Evolutionary conservation across 2,329 filamentous ascomycete species (phyloP).

Genomic region (Eutypa lata): DNA sequence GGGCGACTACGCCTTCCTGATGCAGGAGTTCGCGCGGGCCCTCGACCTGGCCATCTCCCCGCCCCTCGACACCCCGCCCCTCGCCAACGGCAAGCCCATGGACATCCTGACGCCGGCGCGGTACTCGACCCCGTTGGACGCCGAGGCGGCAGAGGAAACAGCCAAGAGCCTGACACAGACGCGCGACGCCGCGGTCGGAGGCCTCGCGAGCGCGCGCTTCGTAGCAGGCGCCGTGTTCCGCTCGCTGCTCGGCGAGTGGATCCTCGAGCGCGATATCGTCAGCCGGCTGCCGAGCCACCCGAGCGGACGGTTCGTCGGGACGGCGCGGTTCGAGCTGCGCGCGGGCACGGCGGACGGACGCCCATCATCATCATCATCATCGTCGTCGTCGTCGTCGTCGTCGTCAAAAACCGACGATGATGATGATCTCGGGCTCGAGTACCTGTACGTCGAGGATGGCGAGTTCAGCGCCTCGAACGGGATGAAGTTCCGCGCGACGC

Average conservation of each 20-base stretch:
- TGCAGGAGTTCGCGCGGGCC: constrained; percentile 65
- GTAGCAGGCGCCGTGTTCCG: constrained; percentile 67
- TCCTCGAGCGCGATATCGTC: constrained; percentile 53
- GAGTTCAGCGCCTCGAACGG: constrained; percentile 58
- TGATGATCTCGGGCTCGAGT: constrained; percentile 49
- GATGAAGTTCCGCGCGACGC: constrained; percentile 55
- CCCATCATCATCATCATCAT: constrained; percentile 16
- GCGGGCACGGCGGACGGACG: constrained; percentile 53
- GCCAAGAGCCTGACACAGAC: constrained; percentile 44
- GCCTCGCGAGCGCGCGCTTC: constrained; percentile 45
- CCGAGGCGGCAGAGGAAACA: constrained; percentile 38
- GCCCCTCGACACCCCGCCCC: constrained; percentile 32
- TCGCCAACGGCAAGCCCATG: constrained; percentile 43
- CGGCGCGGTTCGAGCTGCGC: constrained; percentile 62
- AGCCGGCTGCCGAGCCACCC: constrained; percentile 57
- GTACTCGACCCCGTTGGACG: constrained; percentile 35
- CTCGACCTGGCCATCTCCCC: constrained; percentile 47
- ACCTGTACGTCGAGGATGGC: constrained; percentile 67
- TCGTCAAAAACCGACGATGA: constrained; percentile 8
- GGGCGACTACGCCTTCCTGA: constrained; percentile 74
- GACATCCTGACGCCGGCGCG: constrained; percentile 56
- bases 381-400: not conserved
- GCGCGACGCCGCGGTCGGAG: constrained; percentile 37
- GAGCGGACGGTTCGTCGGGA: constrained; percentile 63
- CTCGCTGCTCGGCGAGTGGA: constrained; percentile 69